Base-by-base conservation (phyloP, 495 filamentous ascomycete species). In the Aspergillus bertholletiae region DNA sequence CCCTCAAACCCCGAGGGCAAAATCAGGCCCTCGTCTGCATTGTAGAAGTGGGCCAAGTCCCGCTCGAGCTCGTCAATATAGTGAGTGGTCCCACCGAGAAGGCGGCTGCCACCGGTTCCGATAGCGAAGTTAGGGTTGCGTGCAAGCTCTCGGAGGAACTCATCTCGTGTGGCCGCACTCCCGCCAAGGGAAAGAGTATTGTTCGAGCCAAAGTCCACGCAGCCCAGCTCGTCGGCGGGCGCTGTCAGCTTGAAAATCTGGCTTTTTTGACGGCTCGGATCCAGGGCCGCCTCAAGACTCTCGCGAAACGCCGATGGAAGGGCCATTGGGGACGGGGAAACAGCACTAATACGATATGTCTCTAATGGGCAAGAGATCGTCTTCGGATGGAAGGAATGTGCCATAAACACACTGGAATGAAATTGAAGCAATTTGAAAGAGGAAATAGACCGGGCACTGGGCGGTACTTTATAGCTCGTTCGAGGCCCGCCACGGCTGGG, bases 1-100 rank as follows among this genome's bases (percentile, higher is more conserved):
- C 28, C 49, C n/a, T 51, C 49, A 24, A 41, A 51, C 17, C 49
- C 49, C 7, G 49, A 51, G 34, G 11, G 20, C 7, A 51, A 51
- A 12, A 51, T 37, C 32, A 51, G 21, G 9, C 28, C 35, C 6
- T 5, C 49, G 1, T 51, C 49, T 2, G 49, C 49, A 34, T 28
- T 24, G 20, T 51, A 34, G 32, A 21, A 51, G 17, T 41, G 8
- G 6, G 49, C 49, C 4, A 51, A 20, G 3, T 24, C 20, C 15
- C 32, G 30, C 32, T 51, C 49, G 3, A 51, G 34, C 17, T 41
- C 32, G 5, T 11, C 11, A 12, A 51, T 39, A 7, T 51, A 24
- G 20, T 15, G 13, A 9, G 32, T 51, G 34, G 49, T 24, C 15
- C 49, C 49, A n/a, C 35, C 49, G 3, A 51, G 32, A 5, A 51